Evolutionary conservation across 768 basidiomycete genomes (phyloP).

Genomic region (Tephrocybe sp.): DNA sequence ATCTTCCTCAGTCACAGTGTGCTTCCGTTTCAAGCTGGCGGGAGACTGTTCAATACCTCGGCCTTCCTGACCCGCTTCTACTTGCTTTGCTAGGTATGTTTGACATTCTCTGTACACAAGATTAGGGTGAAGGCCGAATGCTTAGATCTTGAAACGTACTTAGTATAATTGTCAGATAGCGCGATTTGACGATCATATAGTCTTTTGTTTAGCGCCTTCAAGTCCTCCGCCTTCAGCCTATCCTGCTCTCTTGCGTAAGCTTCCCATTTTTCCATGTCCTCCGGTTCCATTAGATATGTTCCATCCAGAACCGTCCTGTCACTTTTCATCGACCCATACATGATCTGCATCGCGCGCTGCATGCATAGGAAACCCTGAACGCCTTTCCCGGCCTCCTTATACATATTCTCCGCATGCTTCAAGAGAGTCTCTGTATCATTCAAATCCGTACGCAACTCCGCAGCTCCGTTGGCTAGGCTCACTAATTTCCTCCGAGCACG

Average conservation of each 20-base stretch:
- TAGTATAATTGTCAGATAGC: not conserved
- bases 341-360: constrained; percentile 15
- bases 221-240: constrained; percentile 5
- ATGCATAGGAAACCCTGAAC: constrained; percentile 17
- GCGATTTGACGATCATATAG: not conserved
- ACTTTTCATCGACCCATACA: constrained; percentile 22
- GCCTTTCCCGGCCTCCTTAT: constrained; percentile 6
- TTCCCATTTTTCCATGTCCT: constrained; percentile 9
- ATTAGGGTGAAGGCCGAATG: too few relatives aligned
- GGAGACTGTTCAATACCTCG: not conserved
- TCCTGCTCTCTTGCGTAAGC: constrained; percentile 11
- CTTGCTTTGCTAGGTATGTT: too few relatives aligned
- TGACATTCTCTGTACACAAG: too few relatives aligned
- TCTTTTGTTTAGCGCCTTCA: not conserved
- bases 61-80: not conserved
- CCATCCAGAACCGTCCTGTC: constrained; percentile 30
- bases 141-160: not conserved
- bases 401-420: constrained; percentile 5
- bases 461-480: constrained; percentile 11
- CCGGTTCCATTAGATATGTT: constrained; percentile 20
- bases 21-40: constrained; percentile 1
- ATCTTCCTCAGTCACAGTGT: not conserved
- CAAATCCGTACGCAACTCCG: constrained; percentile 16
- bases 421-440: constrained; percentile 18
- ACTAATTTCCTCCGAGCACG: constrained; percentile 17